Base-by-base conservation (phyloP, 345 rosid genomes). In the Citrus hindsii region DNA sequence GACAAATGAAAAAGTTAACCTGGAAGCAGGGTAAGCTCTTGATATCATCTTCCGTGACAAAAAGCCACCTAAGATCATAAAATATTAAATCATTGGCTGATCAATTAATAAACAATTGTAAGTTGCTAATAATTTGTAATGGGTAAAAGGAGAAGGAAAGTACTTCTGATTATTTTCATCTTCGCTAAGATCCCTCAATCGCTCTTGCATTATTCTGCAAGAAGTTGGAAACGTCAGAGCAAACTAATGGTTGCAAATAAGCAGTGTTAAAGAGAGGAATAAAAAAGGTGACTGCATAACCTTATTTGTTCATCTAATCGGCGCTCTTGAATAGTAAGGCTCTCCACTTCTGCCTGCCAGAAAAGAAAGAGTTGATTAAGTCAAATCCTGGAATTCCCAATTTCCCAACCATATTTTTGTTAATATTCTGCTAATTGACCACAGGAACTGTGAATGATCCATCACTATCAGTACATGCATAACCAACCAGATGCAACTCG, bases 1-100 rank as follows among this genome's bases (percentile, higher is more conserved):
- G 37, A 35, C 67, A 63, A 60, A 63, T 58, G 62, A 78, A 83
- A 76, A 80, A 71, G 72, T 28, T 40, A 68, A 94, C 99, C 93
- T 92, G 94, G 90, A 96, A 92, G 85, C 98, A 92, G 28, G 95
- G 98, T 82, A 94, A 79, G 86, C 70, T 87, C 90, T 94, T 96
- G 83, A 96, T 94, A 82, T 96, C 99, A 38, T 96, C 97, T 86
- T 94, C 97, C 6, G 99, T 94, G 84, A 96, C 94, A 87, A 94
- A 96, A 84, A 96, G 94, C 88, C 92, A 87, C 95, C 99, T 96
- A 75, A 67, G 68, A 81, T 51, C 67, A 48, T 58, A 79, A 76
- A 74, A 80, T 56, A 72, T 69, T 80, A 88, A 69, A 59, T 53
- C 71, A 53, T 58, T 53, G 62, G 35, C 67, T 35, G 18, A 64